Percentiles rank a stretch among this genome's conserved stretches.
Evolutionary conservation across 2,329 filamentous ascomycete species (phyloP).

Genomic region (Curvularia sp.): DNA sequence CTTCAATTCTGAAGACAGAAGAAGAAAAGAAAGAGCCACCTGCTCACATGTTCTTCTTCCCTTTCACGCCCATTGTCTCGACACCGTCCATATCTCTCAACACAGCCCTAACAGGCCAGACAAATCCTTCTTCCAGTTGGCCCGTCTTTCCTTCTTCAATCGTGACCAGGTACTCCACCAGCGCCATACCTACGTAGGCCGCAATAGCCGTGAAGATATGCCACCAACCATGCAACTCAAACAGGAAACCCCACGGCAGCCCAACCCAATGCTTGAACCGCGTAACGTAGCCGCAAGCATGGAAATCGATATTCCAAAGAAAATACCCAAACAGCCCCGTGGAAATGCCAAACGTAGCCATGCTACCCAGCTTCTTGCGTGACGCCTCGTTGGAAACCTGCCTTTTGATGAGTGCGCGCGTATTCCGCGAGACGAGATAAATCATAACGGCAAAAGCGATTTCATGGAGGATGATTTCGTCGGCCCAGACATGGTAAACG

Average conservation of each 20-base stretch:
- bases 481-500: conserved; percentile 48
- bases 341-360: conserved; percentile 46
- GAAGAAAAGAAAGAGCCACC: neutral
- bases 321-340: conserved; percentile 59
- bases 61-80: conserved; percentile 17
- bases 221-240: conserved; percentile 71
- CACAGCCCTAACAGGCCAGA: conserved; percentile 46
- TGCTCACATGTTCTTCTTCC: conserved; percentile 24
- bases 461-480: conserved; percentile 52
- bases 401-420: conserved; percentile 38
- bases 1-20: neutral
- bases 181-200: conserved; percentile 54
- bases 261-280: conserved; percentile 56
- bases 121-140: conserved; percentile 44
- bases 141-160: conserved; percentile 38
- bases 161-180: conserved; percentile 49
- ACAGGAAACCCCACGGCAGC: conserved; percentile 62
- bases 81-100: conserved; percentile 38
- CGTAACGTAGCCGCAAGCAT: conserved; percentile 60
- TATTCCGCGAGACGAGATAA: conserved; percentile 46
- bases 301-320: conserved; percentile 66
- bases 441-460: conserved; percentile 54
- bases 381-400: conserved; percentile 34
- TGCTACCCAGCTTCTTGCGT: conserved; percentile 29
- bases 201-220: conserved; percentile 66